Conservation (phyloP, 164 flowering plant species). For the Vitis riparia region DNA sequence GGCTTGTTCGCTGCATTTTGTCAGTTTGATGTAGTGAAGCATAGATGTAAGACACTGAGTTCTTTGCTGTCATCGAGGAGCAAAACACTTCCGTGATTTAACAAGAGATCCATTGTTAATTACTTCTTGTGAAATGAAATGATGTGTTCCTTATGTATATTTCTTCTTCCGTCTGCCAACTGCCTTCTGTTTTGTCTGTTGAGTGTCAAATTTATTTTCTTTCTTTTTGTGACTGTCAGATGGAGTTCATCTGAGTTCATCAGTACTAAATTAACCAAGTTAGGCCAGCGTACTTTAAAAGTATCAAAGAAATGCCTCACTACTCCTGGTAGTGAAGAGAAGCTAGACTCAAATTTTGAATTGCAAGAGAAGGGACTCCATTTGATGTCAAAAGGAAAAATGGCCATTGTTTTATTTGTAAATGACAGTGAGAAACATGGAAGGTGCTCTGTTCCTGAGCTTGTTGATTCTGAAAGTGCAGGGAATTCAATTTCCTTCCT, state of each 20-base stretch:
- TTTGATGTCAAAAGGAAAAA: slow-evolving; percentile 59
- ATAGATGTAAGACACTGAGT: background rate
- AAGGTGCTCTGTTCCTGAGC: slow-evolving; percentile 8
- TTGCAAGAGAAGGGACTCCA: slow-evolving; percentile 38
- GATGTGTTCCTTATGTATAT: too few species aligned
- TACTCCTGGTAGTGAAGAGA: slow-evolving; percentile 22
- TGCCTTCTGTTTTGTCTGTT: too few species aligned
- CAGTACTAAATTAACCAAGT: slow-evolving; percentile 24
- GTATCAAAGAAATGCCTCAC: slow-evolving; percentile 31
- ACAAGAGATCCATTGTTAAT: too few species aligned
- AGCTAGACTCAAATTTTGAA: slow-evolving; percentile 23
- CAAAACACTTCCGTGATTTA: too few species aligned
- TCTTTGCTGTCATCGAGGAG: too few species aligned
- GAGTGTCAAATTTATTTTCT: too few species aligned
- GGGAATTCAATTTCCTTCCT: slow-evolving; percentile 29
- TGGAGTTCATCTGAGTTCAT: slow-evolving; percentile 39
- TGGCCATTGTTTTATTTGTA: slow-evolving; percentile 55
- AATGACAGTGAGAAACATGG: slow-evolving; percentile 21
- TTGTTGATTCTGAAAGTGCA: slow-evolving; percentile 22
- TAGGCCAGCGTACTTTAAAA: slow-evolving; percentile 27
- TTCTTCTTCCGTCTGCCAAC: too few species aligned
- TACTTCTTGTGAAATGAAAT: too few species aligned
- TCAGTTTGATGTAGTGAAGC: background rate
- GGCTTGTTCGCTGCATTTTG: background rate
- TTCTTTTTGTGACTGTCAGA: slow-evolving; percentile 25